These are phyloP conservation scores for Durio zibethinus DNA, from an alignment of 345 rosid species.

Conservation along the genomic window DNA sequence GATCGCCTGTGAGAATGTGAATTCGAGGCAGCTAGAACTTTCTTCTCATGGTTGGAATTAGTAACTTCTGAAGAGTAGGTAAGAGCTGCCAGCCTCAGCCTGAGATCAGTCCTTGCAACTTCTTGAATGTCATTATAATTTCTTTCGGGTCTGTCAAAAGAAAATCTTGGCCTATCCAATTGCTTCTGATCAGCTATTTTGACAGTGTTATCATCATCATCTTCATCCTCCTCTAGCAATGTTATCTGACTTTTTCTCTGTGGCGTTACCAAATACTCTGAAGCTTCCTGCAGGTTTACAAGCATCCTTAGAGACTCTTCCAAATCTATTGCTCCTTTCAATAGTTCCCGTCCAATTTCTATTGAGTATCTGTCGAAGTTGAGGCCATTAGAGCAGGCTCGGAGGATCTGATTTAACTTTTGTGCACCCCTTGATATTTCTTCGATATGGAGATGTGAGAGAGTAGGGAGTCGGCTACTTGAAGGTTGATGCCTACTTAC, in stretches of 20 bases:
- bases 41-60: constrained; percentile 24
- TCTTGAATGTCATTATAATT: constrained; percentile 35
- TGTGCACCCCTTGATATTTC: constrained; percentile 79
- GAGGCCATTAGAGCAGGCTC: constrained; percentile 59
- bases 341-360: constrained; percentile 66
- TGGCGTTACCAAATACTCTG: constrained; percentile 44
- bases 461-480: constrained; percentile 39
- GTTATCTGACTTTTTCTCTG: constrained; percentile 54
- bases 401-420: constrained; percentile 68
- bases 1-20: constrained; percentile 44
- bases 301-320: constrained; percentile 82
- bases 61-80: constrained; percentile 35
- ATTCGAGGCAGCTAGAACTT: constrained; percentile 20
- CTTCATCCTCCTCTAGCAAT: constrained; percentile 65
- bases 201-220: constrained; percentile 28
- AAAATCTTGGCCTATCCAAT: constrained; percentile 44
- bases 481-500: constrained; percentile 27
- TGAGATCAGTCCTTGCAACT: constrained; percentile 42
- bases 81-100: constrained; percentile 46
- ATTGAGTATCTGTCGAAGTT: constrained; percentile 63
- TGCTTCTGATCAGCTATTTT: constrained; percentile 36
- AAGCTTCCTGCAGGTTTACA: constrained; percentile 69
- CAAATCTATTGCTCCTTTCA: constrained; percentile 78
- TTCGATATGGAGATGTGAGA: constrained; percentile 64
- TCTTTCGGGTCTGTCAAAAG: constrained; percentile 45